Conservation (phyloP, 129 eudicot genomes). For the Kitagawia praeruptora region DNA sequence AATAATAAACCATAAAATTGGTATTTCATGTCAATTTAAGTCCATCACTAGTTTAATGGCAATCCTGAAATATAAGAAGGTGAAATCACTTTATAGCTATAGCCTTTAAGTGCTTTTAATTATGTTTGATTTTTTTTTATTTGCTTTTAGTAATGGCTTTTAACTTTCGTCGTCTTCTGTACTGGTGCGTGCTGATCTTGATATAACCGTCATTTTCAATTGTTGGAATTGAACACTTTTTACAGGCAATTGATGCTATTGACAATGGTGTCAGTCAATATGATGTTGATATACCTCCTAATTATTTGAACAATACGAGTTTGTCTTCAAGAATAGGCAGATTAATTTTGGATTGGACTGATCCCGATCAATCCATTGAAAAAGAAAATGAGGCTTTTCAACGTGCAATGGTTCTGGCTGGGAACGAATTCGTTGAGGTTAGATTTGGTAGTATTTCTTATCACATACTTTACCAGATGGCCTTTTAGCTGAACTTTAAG, state of each 20-base stretch:
- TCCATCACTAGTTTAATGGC: neutral
- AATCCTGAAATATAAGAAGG: neutral
- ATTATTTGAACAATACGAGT: constrained; percentile 73
- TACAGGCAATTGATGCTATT: constrained; percentile 81
- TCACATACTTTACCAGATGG: neutral
- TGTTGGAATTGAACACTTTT: neutral
- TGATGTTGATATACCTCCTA: constrained; percentile 76
- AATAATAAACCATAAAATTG: neutral
- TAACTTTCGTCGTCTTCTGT: neutral
- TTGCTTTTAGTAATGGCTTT: neutral
- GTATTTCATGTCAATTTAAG: neutral
- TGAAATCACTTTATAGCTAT: neutral
- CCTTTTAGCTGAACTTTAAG: neutral
- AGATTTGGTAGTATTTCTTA: constrained; percentile 6
- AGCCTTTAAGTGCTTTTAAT: neutral
- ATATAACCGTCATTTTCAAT: neutral
- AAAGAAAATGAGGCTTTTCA: constrained; percentile 80
- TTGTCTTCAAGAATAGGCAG: constrained; percentile 84
- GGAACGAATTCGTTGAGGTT: constrained; percentile 81
- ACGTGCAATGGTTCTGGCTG: constrained; percentile 73
- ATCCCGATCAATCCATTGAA: constrained; percentile 73
- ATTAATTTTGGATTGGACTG: constrained; percentile 75
- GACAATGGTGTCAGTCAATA: constrained; percentile 89
- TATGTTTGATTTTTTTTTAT: neutral
- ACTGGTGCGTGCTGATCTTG: neutral